Percentiles rank a stretch among this genome's conserved stretches.
Evolutionary conservation across 1,284 basidiomycete genomes (phyloP).

Genomic region (Ceratobasidium papillatum): DNA sequence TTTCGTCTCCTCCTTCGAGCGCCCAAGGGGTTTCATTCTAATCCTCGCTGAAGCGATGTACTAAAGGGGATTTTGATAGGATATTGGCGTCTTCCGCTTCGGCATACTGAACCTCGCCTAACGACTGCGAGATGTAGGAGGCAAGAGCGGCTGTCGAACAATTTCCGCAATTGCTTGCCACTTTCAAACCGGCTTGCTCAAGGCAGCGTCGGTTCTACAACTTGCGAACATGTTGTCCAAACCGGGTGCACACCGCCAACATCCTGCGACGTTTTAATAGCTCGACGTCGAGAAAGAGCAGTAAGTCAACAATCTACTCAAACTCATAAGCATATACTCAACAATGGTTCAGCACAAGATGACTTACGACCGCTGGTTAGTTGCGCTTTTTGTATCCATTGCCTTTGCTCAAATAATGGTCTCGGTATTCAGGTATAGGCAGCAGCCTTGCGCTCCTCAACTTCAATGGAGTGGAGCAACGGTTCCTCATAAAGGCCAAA

Average conservation of each 20-base stretch:
- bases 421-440: conserved; percentile 1
- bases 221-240: not conserved
- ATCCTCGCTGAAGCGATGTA: not conserved
- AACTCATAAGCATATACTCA: not conserved
- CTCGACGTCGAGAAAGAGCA: not conserved
- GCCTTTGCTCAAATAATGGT: not conserved
- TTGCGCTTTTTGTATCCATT: not conserved
- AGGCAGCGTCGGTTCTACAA: too few species aligned
- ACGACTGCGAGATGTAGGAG: not conserved
- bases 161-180: too few species aligned
- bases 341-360: conserved; percentile 21
- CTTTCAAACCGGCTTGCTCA: too few species aligned
- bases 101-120: conserved; percentile 1
- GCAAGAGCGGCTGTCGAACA: not conserved
- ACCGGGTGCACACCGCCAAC: not conserved
- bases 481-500: conserved; percentile 14
- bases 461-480: conserved; percentile 19
- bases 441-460: conserved; percentile 14
- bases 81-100: not conserved
- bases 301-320: not conserved
- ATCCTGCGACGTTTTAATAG: not conserved
- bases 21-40: not conserved
- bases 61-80: not conserved
- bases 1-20: not conserved
- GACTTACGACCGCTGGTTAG: conserved; percentile 28